Evolutionary conservation across 2,329 filamentous ascomycete genomes (phyloP), one percentile per base, ranked within the genome.

Genomic region (Sphaceloma murrayae): DNA sequence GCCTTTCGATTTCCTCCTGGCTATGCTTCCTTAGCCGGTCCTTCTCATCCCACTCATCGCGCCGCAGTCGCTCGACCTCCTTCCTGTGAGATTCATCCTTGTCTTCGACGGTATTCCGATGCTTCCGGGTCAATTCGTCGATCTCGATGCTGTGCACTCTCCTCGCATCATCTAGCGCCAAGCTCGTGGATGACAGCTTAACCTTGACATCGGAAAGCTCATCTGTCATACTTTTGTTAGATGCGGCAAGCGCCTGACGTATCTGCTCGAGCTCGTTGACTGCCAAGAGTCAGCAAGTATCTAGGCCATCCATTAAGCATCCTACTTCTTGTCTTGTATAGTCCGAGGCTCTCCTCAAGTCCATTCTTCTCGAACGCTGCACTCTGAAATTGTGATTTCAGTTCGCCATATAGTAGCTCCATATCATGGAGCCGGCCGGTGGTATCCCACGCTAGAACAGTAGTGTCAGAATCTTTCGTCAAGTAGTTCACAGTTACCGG

Each of bases 271-370:
- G 63, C 48, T 80, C 75, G 33, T 62, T 65, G 31, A 77, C 74
- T 77, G 53, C 38, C 42, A 11, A 44, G 47, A 11, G 27, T 51
- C 18, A 50, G 48, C 30, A 22, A 26, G 19, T 32, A 17, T n/a
- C 9, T 26, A 7, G 24, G 6, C 10, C 8, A 10, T 17, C 11
- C 45, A 30, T 38, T 47, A 18, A 5, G 11, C 10, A 22, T 22
- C 76, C 52, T 69, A 91, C 85, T 77, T 72, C 80, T 76, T 42
- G 71, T 73, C 58, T 89, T 93, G 52, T 84, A 82, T 7, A 84
- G 54, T 11, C 81, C 77, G 34, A 93, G 71, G 0, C 80, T 75
- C 50, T 91, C 82, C 54, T 89, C 85, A 49, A 86, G 69, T 4
- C 71, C 74, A 46, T 75, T 80, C 53, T 77, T 79, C 45, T 85